Conservation (phyloP, 441 rosid genomes). For the Pelargonium fulgidum region DNA sequence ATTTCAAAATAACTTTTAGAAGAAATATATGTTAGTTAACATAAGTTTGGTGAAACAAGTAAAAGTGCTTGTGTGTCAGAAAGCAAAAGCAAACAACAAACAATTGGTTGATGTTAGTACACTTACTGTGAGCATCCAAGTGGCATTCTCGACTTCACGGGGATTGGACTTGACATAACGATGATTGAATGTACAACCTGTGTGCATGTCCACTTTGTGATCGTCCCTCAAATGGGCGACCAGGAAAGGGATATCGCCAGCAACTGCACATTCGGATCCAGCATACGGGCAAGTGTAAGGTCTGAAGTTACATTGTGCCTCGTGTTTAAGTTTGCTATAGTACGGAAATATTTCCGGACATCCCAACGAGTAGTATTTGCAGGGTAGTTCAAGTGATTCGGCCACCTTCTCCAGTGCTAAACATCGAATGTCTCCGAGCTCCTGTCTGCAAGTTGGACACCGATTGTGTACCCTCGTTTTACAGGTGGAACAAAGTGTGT, state of each 20-base stretch:
- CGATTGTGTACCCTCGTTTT: slow-evolving; percentile 85
- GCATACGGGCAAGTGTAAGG: slow-evolving; percentile 92
- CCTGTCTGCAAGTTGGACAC: slow-evolving; percentile 96
- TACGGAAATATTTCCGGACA: slow-evolving; percentile 94
- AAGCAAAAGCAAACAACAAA: no score
- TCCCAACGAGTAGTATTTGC: slow-evolving; percentile 72
- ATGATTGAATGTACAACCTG: slow-evolving; percentile 93
- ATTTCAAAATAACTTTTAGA: no score
- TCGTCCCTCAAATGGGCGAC: slow-evolving; percentile 89
- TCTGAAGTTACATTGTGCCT: slow-evolving; percentile 73
- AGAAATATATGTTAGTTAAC: no score
- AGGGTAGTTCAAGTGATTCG: slow-evolving; percentile 86
- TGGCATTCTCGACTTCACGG: slow-evolving; percentile 96
- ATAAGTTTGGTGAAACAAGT: no score
- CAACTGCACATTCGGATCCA: slow-evolving; percentile 78
- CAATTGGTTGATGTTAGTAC: neutral
- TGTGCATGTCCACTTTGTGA: slow-evolving; percentile 97
- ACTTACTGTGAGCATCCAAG: slow-evolving; percentile 97
- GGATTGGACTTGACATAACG: slow-evolving; percentile 96
- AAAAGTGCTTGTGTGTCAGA: no score
- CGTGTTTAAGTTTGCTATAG: slow-evolving; percentile 90
- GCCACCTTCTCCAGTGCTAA: slow-evolving; percentile 92
- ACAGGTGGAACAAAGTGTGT: slow-evolving; percentile 94
- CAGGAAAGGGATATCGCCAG: slow-evolving; percentile 80
- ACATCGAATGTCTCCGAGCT: slow-evolving; percentile 95